Base-by-base conservation (phyloP, 2,329 filamentous ascomycete species). In the Hymenoscyphus occultus region DNA sequence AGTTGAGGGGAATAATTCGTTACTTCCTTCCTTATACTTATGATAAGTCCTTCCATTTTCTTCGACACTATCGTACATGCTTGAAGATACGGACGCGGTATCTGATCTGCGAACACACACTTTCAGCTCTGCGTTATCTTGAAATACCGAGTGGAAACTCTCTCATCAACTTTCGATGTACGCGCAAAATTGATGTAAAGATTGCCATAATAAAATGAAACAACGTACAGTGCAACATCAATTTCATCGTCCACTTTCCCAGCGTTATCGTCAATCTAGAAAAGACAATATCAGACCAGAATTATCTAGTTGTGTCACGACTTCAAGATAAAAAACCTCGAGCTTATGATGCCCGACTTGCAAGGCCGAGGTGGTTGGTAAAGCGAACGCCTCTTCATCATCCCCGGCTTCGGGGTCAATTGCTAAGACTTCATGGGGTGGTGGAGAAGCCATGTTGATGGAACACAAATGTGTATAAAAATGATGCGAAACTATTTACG, bases 41-140 rank as follows among this genome's bases (percentile, higher is more conserved):
- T 70, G 68, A 60, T 70, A 70, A n/a, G 64, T 64, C 28, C 68
- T 57, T 5, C 68, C 68, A 63, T 70, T 70, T 39, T 70, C 68
- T 59, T 51, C 39, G 3, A 65, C 56, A 45, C 61, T 69, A 51
- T 66, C 66, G 51, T 64, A 68, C n/a, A 70, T 60, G 45, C 63
- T 68, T 45, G 40, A 45, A n/a, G 13, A 45, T 45, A 45, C 40
- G 40, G 40, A 45, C 6, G 40, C 40, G 40, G 40, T 45, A 16
- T 45, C 40, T 16, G 40, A 45, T n/a, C 40, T 45, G 14, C 5
- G 7, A 12, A 16, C 16, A 12, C 3, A n/a, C 40, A 1, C 40
- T n/a, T n/a, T 45, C 5, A 45, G 40, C 10, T 45, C 16, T 42
- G 39, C 12, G 1, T 42, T 42, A 42, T 42, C 39, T 13, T 13